Percentiles rank a stretch among this genome's conserved stretches.
phyloP scores from a whole-genome alignment of 2,329 filamentous ascomycete genomes.

The Calonectria fujianensis region DNA sequence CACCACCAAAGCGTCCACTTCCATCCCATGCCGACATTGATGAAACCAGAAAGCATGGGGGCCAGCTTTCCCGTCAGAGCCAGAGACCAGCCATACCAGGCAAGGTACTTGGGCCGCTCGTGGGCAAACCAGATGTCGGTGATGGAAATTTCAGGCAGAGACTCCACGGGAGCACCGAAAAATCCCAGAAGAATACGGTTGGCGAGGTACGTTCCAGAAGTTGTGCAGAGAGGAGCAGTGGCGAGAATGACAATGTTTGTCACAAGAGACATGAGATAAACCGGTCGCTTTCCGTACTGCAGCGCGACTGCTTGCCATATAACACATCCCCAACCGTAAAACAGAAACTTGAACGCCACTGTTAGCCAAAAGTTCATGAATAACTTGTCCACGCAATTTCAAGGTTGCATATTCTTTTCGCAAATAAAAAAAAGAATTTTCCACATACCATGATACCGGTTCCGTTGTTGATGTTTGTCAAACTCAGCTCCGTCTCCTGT shows the following conservation, averaged over 20 bases:
- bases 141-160: slow-evolving; percentile 55
- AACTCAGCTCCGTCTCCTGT: slow-evolving; percentile 45
- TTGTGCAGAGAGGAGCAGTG: slow-evolving; percentile 54
- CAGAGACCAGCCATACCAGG: slow-evolving; percentile 55
- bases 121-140: slow-evolving; percentile 56
- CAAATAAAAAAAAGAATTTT: neutral
- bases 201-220: slow-evolving; percentile 49
- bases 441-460: slow-evolving; percentile 54
- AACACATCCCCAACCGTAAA: slow-evolving; percentile 59
- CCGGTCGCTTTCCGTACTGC: slow-evolving; percentile 57
- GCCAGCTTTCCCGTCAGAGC: slow-evolving; percentile 56
- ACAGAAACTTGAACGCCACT: slow-evolving; percentile 51
- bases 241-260: slow-evolving; percentile 54
- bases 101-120: slow-evolving; percentile 55
- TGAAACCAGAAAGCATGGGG: slow-evolving; percentile 59
- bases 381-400: neutral
- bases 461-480: slow-evolving; percentile 57
- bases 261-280: slow-evolving; percentile 56
- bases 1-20: slow-evolving; percentile 58
- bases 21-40: slow-evolving; percentile 57
- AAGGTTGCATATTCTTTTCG: neutral
- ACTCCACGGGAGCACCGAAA: slow-evolving; percentile 56
- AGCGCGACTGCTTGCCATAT: slow-evolving; percentile 59
- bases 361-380: neutral
- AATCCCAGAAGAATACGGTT: slow-evolving; percentile 56